These are phyloP conservation scores for Leccinum pallidistipes DNA, from an alignment of 1,284 basidiomycete species.

Conservation along the genomic window DNA sequence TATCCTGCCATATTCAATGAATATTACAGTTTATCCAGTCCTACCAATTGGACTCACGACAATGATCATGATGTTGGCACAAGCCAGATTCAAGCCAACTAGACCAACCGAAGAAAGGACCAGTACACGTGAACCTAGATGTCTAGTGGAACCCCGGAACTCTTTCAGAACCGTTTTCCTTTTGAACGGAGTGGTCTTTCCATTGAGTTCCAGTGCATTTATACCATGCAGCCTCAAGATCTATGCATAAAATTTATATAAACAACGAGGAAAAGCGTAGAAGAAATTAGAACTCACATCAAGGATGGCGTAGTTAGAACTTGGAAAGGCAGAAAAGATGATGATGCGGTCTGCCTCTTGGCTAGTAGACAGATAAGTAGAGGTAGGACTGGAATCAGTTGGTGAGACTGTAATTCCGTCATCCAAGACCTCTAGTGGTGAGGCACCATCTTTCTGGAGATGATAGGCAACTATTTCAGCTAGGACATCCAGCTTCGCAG, in stretches of 20 bases:
- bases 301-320: background rate
- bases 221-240: background rate
- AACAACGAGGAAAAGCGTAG: background rate
- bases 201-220: background rate
- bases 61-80: background rate
- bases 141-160: background rate
- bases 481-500: background rate
- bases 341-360: background rate
- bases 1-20: slow-evolving; percentile 7
- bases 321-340: background rate
- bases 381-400: background rate
- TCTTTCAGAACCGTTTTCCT: background rate
- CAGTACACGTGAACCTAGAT: background rate
- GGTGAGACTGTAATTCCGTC: background rate
- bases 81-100: background rate
- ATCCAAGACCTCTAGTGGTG: background rate
- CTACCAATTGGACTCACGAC: background rate
- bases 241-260: background rate
- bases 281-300: background rate
- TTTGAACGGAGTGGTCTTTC: background rate
- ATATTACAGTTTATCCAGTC: background rate
- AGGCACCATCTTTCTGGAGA: background rate
- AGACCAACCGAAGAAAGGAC: background rate
- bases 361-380: background rate
- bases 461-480: background rate